These are phyloP conservation scores for Phalaenopsis aphrodite DNA, from an alignment of 106 monocot species.

Conservation along the genomic window DNA sequence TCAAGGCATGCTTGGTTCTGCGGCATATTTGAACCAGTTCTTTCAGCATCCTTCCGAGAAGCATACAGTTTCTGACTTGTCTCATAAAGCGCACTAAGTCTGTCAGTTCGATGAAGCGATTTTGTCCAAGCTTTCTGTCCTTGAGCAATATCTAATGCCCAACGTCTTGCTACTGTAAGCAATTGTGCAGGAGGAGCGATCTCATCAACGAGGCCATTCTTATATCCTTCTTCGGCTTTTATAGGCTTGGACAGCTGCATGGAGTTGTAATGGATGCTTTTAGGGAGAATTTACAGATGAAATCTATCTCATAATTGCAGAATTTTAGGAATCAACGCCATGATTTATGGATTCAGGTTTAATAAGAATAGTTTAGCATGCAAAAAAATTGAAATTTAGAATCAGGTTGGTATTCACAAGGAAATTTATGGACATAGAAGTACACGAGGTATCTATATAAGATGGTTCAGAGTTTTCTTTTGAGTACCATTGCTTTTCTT, in stretches of 20 bases:
- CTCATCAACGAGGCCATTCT: slow-evolving; percentile 35
- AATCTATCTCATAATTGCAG: neutral
- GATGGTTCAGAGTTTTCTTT: no score
- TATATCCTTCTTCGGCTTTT: slow-evolving; percentile 31
- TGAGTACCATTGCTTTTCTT: no score
- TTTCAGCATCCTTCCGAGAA: slow-evolving; percentile 25
- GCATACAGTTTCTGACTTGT: slow-evolving; percentile 1
- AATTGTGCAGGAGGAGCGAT: slow-evolving; percentile 12
- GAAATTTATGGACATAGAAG: no score
- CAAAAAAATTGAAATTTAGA: neutral
- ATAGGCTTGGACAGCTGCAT: slow-evolving; percentile 39
- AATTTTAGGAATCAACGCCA: neutral
- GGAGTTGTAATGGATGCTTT: neutral
- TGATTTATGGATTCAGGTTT: neutral
- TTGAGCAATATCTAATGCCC: slow-evolving; percentile 4
- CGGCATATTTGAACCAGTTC: slow-evolving; percentile 31
- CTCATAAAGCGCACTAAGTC: slow-evolving; percentile 20
- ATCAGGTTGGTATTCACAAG: neutral
- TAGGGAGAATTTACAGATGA: neutral
- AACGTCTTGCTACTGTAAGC: slow-evolving; percentile 7
- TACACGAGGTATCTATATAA: no score
- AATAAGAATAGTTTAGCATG: neutral
- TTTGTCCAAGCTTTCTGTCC: slow-evolving; percentile 28
- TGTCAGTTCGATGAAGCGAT: slow-evolving; percentile 39
- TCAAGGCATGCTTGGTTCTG: slow-evolving; percentile 34